These are phyloP conservation scores for Apophysomyces ossiformis DNA, from an alignment of 371 early-diverging fungal species.

Conservation along the genomic window DNA sequence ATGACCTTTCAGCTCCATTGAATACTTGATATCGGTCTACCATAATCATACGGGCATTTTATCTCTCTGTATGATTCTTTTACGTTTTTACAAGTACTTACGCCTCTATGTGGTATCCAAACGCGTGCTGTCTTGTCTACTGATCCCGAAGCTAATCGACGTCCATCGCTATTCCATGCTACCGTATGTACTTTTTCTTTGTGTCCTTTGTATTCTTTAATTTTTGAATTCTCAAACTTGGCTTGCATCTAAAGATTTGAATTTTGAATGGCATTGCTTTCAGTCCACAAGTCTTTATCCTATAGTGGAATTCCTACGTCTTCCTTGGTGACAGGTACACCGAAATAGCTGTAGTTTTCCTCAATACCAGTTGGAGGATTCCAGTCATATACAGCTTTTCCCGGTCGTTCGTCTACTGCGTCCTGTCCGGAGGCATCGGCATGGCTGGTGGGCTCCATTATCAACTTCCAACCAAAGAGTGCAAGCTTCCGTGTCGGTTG, in stretches of 20 bases:
- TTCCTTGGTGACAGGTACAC: slow-evolving; percentile 29
- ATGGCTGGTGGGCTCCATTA: neutral
- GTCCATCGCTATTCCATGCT: slow-evolving; percentile 71
- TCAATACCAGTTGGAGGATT: slow-evolving; percentile 40
- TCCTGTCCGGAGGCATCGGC: neutral
- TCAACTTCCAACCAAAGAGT: neutral
- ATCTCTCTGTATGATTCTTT: neutral
- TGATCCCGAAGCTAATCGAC: slow-evolving; percentile 69
- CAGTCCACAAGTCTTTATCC: too few species aligned
- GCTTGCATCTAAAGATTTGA: slow-evolving; percentile 24
- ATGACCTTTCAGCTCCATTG: slow-evolving; percentile 80
- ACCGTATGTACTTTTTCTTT: slow-evolving; percentile 68
- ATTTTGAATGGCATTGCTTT: too few species aligned
- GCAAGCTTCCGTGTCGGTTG: too few species aligned
- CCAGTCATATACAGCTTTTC: slow-evolving; percentile 46
- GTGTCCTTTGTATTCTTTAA: slow-evolving; percentile 60
- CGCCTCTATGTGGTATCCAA: slow-evolving; percentile 69
- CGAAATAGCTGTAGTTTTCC: slow-evolving; percentile 37
- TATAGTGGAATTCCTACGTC: slow-evolving; percentile 25
- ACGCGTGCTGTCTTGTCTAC: slow-evolving; percentile 72
- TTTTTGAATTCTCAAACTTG: slow-evolving; percentile 44
- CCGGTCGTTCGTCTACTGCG: neutral
- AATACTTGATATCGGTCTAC: slow-evolving; percentile 65
- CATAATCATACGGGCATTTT: neutral
- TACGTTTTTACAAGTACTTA: slow-evolving; percentile 23